These are phyloP conservation scores for Kodamaea sp. DNA, from an alignment of 1,139 yeast genomes.

Conservation along the genomic window DNA sequence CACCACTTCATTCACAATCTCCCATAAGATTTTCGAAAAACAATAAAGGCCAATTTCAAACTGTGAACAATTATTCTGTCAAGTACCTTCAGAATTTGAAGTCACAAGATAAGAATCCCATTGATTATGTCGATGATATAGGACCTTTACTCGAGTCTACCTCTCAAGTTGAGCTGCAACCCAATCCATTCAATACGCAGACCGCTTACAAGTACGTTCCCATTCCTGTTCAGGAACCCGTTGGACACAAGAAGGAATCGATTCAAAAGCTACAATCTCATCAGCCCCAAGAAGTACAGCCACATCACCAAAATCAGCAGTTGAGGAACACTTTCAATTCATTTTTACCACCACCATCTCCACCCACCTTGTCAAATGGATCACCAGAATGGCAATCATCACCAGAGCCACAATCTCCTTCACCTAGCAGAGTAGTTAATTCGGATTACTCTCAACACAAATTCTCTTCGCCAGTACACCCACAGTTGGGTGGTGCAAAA, in stretches of 20 bases:
- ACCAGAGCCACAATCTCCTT: constrained; percentile 45
- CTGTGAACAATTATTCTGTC: constrained; percentile 40
- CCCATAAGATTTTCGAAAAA: not conserved
- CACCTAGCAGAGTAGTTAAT: constrained; percentile 17
- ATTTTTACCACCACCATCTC: constrained; percentile 44
- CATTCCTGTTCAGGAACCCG: constrained; percentile 44
- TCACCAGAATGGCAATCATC: constrained; percentile 43
- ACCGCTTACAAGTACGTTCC: constrained; percentile 36
- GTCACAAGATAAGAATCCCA: constrained; percentile 14
- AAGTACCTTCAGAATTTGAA: constrained; percentile 45
- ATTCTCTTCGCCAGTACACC: constrained; percentile 32
- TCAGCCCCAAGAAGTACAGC: constrained; percentile 4
- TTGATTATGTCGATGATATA: constrained; percentile 43
- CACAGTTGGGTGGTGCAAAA: constrained; percentile 19
- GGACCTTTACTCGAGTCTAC: constrained; percentile 33
- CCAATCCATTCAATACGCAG: constrained; percentile 8
- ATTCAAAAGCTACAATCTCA: not conserved
- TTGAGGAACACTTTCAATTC: constrained; percentile 20
- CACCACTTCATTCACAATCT: constrained; percentile 14
- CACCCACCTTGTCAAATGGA: constrained; percentile 41
- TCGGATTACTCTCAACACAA: constrained; percentile 10
- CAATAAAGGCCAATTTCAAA: constrained; percentile 8
- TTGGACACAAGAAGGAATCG: constrained; percentile 14
- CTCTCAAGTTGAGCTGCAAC: constrained; percentile 1
- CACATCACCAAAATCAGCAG: constrained; percentile 8